Evolutionary conservation across 352 stramenopile species (phyloP).

Genomic region (Phytopythium litorale): DNA sequence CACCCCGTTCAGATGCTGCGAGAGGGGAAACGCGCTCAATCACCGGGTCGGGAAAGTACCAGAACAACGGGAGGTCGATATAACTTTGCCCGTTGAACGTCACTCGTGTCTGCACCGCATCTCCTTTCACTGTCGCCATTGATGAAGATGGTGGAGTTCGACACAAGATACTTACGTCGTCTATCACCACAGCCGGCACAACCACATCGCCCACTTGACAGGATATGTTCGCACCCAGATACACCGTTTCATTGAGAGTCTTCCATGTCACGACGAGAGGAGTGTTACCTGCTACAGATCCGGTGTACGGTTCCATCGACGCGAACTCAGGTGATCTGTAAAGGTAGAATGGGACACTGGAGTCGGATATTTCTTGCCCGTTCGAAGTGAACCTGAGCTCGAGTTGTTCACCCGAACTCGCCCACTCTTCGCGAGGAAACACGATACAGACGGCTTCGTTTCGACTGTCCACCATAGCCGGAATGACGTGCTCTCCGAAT

Average conservation of each 20-base stretch:
- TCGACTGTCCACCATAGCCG: constrained; percentile 26
- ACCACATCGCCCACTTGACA: constrained; percentile 21
- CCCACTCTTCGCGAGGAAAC: constrained; percentile 11
- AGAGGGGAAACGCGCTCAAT: constrained; percentile 21
- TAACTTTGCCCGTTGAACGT: constrained; percentile 43
- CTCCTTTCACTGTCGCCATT: background rate
- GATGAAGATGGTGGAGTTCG: constrained; percentile 3
- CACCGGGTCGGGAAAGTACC: constrained; percentile 30
- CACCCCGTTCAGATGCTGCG: constrained; percentile 12
- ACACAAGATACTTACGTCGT: constrained; percentile 6
- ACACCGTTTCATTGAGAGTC: background rate
- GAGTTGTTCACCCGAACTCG: constrained; percentile 1
- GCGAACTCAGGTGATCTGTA: constrained; percentile 17
- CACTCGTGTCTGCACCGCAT: constrained; percentile 14
- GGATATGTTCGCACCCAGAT: constrained; percentile 8
- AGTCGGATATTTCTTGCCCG: constrained; percentile 24
- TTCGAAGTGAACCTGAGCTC: constrained; percentile 32
- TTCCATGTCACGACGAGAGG: constrained; percentile 20
- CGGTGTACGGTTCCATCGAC: constrained; percentile 7
- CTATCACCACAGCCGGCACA: constrained; percentile 7
- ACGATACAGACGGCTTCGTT: constrained; percentile 30
- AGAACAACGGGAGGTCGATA: constrained; percentile 27
- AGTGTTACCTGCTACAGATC: constrained; percentile 22
- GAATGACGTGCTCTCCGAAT: constrained; percentile 19
- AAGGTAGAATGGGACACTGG: constrained; percentile 24